Evolutionary conservation across 768 basidiomycete genomes (phyloP), one percentile per base, ranked within the genome.

Genomic region (Leucocoprinus sp.): DNA sequence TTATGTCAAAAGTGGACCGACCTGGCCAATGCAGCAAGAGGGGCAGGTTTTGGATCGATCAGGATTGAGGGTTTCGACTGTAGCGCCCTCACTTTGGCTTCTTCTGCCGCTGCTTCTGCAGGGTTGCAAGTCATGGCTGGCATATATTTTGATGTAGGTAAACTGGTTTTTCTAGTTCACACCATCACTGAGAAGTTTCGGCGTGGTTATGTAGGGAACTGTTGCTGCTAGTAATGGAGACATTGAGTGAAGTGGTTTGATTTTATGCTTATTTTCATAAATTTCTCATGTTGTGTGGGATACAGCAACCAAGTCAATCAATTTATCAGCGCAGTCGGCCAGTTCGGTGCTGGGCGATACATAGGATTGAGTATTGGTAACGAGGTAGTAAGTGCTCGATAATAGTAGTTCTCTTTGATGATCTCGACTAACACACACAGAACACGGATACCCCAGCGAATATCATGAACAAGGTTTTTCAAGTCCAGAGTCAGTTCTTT

Each of bases 51-150:
- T 54, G 55, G 51, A 8, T 53, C 67, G 4, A 60, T 67, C 42
- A 60, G 64, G 14, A 59, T 69, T 31, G 43, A 57, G 12, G 66
- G 63, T 11, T 64, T 67, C 42, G 66, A 69, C 40, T 67, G 65
- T 44, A 54, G 63, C 43, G 64, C 67, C 6, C 47, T 69, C 17
- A 59, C 61, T 19, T 33, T 55, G 21, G 65, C 65, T 14, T 67
- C 67, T 4, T 52, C 59, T 24, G 64, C 67, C 2, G 63, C 64
- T 18, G 58, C 60, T 1, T 46, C 57, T 1, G 55, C 52, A 12
- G 62, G 60, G 6, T 43, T 69, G 19, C 49, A 55, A 24, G 54
- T 67, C 23, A 36, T 69, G 35, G 66, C 64, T 22, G 67, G 66
- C 1, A 65, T 65, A 9, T 67, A 51, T 45, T 53, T 62, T 36